Conservation (phyloP, 2,329 filamentous ascomycete species). For the Celoporthe dispersa region DNA sequence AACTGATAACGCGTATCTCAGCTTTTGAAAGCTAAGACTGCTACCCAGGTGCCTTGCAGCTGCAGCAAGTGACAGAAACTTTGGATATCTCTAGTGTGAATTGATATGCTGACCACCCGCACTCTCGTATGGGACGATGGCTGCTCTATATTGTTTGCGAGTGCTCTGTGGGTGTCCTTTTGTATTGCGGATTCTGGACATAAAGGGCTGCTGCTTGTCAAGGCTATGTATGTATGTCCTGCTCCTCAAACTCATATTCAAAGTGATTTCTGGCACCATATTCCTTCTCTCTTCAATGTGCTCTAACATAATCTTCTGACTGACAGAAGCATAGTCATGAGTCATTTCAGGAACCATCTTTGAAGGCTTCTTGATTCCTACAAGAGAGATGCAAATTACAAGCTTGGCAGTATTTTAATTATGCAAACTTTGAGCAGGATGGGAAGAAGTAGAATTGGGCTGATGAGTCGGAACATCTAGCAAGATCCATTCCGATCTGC, state of each 20-base stretch:
- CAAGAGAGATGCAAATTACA: not conserved
- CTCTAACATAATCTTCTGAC: not conserved
- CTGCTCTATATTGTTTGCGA: not conserved
- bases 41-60: too few species aligned
- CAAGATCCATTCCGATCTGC: not conserved
- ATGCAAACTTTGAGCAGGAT: not conserved
- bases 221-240: not conserved
- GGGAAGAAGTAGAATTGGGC: not conserved
- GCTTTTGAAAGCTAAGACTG: not conserved
- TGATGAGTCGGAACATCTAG: not conserved
- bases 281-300: not conserved
- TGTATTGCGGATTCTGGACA: not conserved
- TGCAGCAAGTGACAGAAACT: not conserved
- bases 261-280: not conserved
- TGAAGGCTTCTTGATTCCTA: not conserved
- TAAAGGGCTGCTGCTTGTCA: not conserved
- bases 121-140: not conserved
- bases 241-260: not conserved
- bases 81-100: not conserved
- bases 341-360: not conserved
- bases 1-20: too few species aligned
- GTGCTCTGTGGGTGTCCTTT: not conserved
- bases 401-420: not conserved
- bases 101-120: not conserved
- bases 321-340: not conserved